Base-by-base conservation (phyloP, 257 asterid genomes). In the Solanum neorickii region DNA sequence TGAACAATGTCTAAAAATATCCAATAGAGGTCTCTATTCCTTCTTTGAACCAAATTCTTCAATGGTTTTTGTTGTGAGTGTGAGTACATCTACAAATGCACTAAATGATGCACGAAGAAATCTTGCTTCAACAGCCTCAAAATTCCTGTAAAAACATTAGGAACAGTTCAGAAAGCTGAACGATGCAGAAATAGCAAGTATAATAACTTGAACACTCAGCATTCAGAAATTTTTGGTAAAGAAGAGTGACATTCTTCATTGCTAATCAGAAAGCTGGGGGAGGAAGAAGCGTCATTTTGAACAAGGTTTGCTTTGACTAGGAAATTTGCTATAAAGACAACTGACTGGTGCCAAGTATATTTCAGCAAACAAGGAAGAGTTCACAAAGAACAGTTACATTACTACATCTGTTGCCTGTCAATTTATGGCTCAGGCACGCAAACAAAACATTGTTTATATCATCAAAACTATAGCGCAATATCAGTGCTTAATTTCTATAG, bases 71-170 rank as follows among this genome's bases (percentile, higher is more conserved):
- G 96, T 90, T 86, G 98, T 96, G 65, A 96, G 98, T 33, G 95
- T 92, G 74, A 95, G 96, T 86, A 96, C 92, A 66, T 96, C 99
- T 27, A 95, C 94, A 85, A 94, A 96, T 7, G 98, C 95, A 52
- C 96, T 95, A 46, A 90, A 96, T 12, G 99, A 96, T 75, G 96
- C 99, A 29, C 98, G 98, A 29, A 96, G 97, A 88, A 95, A 93
- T 87, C 98, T 93, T 41, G 99, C 96, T 88, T 96, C 99, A 83
- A 89, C 90, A n/a, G 98, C 98, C 92, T 94, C 94, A 86, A 96
- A 93, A 89, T 92, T 92, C 92, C 98, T 95, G 97, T 75, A 86
- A 25, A 25, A 88, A 83, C 47, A 89, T 78, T 6, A 56, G 49
- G 47, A 11, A 15, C 42, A 49, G 82, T 49, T 47, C 44, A 47